Conservation (phyloP, 306 rosid species). For the Corylus americana region DNA sequence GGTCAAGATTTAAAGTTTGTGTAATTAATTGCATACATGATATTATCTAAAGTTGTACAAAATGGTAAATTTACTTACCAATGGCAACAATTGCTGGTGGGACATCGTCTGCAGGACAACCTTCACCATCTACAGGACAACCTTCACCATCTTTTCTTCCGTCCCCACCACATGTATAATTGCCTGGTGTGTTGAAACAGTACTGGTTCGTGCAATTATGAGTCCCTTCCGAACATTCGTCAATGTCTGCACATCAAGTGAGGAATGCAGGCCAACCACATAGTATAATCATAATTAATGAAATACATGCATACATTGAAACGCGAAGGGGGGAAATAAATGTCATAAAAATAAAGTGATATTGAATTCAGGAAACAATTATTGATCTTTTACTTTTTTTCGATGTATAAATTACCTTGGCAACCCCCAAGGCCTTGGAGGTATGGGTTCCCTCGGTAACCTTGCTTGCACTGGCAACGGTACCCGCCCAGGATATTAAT, state of each 20-base stretch:
- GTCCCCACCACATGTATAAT: neutral
- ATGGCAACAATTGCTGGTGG: neutral
- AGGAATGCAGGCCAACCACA: neutral
- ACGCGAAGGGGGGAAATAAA: too few relatives aligned
- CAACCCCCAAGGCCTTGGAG: neutral
- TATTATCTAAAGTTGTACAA: too few relatives aligned
- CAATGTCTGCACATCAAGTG: neutral
- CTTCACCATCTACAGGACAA: neutral
- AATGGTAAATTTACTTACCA: neutral
- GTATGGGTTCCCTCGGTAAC: conserved; percentile 41
- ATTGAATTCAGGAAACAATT: too few relatives aligned
- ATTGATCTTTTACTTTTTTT: too few relatives aligned
- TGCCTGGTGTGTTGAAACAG: neutral
- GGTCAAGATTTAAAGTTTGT: too few relatives aligned
- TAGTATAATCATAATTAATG: neutral
- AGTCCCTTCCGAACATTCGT: neutral
- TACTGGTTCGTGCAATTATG: neutral
- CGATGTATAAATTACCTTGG: too few relatives aligned
- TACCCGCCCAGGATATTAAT: neutral
- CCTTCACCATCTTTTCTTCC: neutral
- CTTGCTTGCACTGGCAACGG: conserved; percentile 31
- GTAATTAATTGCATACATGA: too few relatives aligned
- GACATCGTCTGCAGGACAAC: neutral
- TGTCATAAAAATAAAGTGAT: too few relatives aligned
- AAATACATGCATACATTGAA: too few relatives aligned